Base-by-base conservation (phyloP, 2,329 filamentous ascomycete species). In the Fusarium goolgardi region DNA sequence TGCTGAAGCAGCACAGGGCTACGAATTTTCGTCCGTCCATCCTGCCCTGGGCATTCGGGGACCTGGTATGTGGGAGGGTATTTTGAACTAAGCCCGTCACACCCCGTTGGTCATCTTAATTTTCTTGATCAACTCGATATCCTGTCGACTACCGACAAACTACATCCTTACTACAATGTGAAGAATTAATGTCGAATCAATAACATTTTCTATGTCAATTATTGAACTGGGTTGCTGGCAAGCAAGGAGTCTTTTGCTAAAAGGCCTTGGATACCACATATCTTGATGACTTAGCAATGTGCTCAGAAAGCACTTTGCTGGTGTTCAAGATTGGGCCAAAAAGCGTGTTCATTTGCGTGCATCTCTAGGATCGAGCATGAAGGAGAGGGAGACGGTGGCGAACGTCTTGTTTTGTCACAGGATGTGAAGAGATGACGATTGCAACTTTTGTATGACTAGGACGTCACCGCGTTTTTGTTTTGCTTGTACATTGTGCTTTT, bases 51-150 rank as follows among this genome's bases (percentile, higher is more conserved):
- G 82, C 61, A 77, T 83, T 32, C 82, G 82, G 43, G 87, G 86
- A 35, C 85, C 86, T 39, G 88, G 88, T 53, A 90, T 91, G 87
- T 91, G 89, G 89, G 82, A 86, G 61, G 86, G 85, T 56, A 87
- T 91, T 67, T 79, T 91, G 67, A 84, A 85, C 75, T 87, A 80
- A 78, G 64, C 29, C 45, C 55, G 58, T 51, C 21, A 67, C 21
- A 35, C 56, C 40, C 47, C 32, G 65, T 62, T 73, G 68, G 66
- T 58, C 50, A 62, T 50, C 55, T 52, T 66, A 59, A 61, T 59
- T 41, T 40, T 51, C 54, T 35, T 55, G 54, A 59, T 57, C 68
- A 73, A 73, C 71, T 44, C 55, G 49, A 69, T 68, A 70, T 57
- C 62, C 49, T 40, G 56, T 68, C 69, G 55, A 67, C 35, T 35